These are phyloP conservation scores for Anethum foeniculum DNA, from an alignment of 140 eudicot species.

Conservation along the genomic window DNA sequence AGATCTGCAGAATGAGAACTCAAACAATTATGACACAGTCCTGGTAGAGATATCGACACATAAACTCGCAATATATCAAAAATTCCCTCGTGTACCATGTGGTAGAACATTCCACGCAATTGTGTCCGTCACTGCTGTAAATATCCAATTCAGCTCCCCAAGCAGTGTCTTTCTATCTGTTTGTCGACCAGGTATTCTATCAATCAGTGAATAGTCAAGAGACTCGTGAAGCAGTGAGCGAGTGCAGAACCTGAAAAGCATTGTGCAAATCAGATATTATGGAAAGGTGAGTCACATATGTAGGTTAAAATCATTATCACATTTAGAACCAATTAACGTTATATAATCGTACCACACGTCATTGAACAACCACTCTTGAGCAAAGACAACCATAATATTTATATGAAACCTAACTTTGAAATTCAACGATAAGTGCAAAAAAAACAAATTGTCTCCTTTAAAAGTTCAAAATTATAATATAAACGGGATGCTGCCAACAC, in stretches of 20 bases:
- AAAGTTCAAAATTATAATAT: not conserved
- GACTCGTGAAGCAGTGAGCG: conserved; percentile 83
- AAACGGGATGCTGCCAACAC: not conserved
- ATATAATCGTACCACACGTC: not conserved
- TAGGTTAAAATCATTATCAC: not conserved
- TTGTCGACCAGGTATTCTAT: conserved; percentile 93
- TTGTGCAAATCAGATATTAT: not conserved
- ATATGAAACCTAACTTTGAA: not conserved
- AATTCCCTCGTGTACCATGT: conserved; percentile 48
- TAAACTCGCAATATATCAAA: not conserved
- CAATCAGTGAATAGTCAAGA: conserved; percentile 83
- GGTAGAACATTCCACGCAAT: conserved; percentile 99
- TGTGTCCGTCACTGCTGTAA: conserved; percentile 95
- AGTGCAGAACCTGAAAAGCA: conserved; percentile 63
- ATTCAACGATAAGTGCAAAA: not conserved
- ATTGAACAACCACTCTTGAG: not conserved
- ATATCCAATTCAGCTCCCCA: conserved; percentile 97
- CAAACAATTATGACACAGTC: conserved; percentile 1
- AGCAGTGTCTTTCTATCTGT: conserved; percentile 95
- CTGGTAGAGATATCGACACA: not conserved
- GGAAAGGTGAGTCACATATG: not conserved
- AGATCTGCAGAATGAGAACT: conserved; percentile 50
- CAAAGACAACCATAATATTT: not conserved
- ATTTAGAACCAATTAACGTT: not conserved
- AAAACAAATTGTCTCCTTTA: not conserved